phyloP scores from a whole-genome alignment of 2,329 filamentous ascomycete genomes.

The Aureobasidium sp. region DNA sequence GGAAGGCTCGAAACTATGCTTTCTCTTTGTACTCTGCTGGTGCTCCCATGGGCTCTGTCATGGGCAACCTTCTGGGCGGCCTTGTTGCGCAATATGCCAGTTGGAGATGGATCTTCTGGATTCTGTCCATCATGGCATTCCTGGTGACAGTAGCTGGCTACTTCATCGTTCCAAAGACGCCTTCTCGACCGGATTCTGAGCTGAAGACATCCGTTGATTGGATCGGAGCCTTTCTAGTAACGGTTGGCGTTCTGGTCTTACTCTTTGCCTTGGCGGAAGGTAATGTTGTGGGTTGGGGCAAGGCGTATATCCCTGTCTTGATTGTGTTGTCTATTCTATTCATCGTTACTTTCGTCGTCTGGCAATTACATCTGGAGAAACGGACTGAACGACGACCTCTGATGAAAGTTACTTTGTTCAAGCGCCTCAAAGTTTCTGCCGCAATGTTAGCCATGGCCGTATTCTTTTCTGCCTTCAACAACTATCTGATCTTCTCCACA shows the following conservation, averaged over 20 bases:
- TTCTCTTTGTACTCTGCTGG: constrained; percentile 60
- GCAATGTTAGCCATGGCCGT: constrained; percentile 59
- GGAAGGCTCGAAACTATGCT: constrained; percentile 63
- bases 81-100: constrained; percentile 55
- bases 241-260: constrained; percentile 54
- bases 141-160: constrained; percentile 51
- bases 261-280: constrained; percentile 63
- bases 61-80: constrained; percentile 59
- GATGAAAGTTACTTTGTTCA: constrained; percentile 61
- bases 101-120: constrained; percentile 64
- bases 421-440: constrained; percentile 52
- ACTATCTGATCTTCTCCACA: constrained; percentile 60
- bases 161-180: constrained; percentile 53
- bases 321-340: constrained; percentile 54
- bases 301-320: constrained; percentile 54
- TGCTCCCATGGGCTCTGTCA: constrained; percentile 56
- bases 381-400: constrained; percentile 47
- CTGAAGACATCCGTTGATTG: constrained; percentile 54
- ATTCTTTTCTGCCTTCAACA: constrained; percentile 63
- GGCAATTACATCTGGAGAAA: constrained; percentile 55
- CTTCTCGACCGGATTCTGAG: constrained; percentile 19
- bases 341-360: constrained; percentile 50
- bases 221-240: constrained; percentile 58
- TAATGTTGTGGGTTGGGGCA: constrained; percentile 61
- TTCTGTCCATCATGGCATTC: constrained; percentile 54